These are phyloP conservation scores for Reutealis trisperma DNA, from an alignment of 345 rosid genomes.

Conservation along the genomic window DNA sequence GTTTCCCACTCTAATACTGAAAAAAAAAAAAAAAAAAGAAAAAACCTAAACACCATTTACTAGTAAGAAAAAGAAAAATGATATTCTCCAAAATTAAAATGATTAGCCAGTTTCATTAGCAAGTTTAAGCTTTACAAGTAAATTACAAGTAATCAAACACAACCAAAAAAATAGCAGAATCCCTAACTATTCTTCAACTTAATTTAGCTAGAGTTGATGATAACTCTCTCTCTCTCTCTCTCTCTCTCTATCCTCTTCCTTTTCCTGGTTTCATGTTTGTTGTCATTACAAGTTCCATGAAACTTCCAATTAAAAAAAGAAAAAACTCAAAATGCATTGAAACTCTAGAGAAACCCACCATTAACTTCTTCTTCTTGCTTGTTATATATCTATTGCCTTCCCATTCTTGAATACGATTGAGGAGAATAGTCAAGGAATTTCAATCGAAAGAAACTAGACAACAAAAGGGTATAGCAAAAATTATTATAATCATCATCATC, in stretches of 20 bases:
- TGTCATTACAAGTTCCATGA: background rate
- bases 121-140: conserved; percentile 11
- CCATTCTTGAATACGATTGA: conserved; percentile 9
- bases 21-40: no score
- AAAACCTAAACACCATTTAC: no score
- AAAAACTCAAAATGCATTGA: conserved; percentile 1
- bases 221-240: no score
- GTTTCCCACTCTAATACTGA: no score
- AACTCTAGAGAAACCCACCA: background rate
- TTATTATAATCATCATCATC: background rate
- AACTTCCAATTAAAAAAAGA: background rate
- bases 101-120: background rate
- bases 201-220: background rate
- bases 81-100: background rate
- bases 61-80: background rate
- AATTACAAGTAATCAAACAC: background rate
- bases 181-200: background rate
- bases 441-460: background rate
- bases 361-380: background rate
- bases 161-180: background rate
- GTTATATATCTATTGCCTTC: conserved; percentile 3
- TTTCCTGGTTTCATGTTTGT: background rate
- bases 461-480: background rate
- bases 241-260: no score
- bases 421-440: conserved; percentile 1